A percentile compares a stretch with the other conserved stretches of the same genome.
Evolutionary conservation across 106 monocot genomes (phyloP).

Genomic region (Phalaenopsis equestris): DNA sequence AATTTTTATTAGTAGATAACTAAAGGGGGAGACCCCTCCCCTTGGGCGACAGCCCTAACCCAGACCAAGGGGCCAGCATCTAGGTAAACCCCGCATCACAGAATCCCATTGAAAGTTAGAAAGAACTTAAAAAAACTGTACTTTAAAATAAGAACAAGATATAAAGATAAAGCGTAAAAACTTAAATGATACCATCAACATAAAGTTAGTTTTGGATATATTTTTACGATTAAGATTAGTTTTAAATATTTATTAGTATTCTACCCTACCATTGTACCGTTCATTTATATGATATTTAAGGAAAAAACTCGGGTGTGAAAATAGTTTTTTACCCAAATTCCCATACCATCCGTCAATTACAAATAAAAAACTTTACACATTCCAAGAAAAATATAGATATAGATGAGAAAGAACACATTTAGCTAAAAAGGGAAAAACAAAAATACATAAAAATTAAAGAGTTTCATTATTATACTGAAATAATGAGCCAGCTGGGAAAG

Average conservation of each 20-base stretch:
- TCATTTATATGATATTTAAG: too few relatives aligned
- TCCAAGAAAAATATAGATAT: neutral
- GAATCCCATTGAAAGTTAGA: neutral
- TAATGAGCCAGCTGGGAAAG: neutral
- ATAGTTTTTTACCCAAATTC: too few relatives aligned
- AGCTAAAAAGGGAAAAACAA: neutral
- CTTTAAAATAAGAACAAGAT: neutral
- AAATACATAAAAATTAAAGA: neutral
- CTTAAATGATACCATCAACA: neutral
- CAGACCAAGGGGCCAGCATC: too few relatives aligned
- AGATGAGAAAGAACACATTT: neutral
- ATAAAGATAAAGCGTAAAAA: neutral
- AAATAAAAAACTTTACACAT: too few relatives aligned
- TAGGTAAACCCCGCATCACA: neutral
- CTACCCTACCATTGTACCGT: too few relatives aligned
- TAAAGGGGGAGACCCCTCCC: too few relatives aligned
- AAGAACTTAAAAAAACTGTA: neutral
- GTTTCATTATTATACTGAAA: constrained; percentile 1
- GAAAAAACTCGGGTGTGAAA: too few relatives aligned
- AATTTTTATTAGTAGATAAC: too few relatives aligned
- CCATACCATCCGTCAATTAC: too few relatives aligned
- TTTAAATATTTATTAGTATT: neutral
- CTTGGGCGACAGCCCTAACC: too few relatives aligned
- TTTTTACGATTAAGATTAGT: neutral
- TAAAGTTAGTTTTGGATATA: neutral